Conservation (phyloP, 2,329 filamentous ascomycete genomes). For the Aspergillus quadricinctus region DNA sequence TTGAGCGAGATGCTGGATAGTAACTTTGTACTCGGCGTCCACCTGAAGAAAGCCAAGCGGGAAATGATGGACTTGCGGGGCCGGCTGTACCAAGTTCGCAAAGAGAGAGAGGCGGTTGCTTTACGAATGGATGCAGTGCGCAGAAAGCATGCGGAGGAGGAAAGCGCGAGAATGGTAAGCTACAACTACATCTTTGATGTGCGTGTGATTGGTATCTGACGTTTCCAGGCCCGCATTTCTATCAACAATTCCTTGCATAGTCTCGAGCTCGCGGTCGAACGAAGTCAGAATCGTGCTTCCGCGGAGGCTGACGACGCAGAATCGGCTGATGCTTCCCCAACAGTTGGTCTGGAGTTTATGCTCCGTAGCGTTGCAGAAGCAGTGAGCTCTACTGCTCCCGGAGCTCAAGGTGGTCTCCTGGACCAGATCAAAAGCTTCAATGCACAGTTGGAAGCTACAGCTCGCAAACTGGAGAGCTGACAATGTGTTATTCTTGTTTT, state of each 20-base stretch:
- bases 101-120: slow-evolving; percentile 46
- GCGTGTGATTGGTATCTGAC: background rate
- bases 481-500: slow-evolving; percentile 4
- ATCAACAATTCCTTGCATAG: slow-evolving; percentile 42
- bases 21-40: slow-evolving; percentile 43
- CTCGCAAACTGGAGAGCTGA: slow-evolving; percentile 23
- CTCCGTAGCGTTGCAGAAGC: slow-evolving; percentile 39
- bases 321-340: slow-evolving; percentile 14
- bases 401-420: slow-evolving; percentile 38
- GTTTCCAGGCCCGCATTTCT: slow-evolving; percentile 30
- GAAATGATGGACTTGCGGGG: slow-evolving; percentile 44
- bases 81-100: slow-evolving; percentile 46
- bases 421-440: slow-evolving; percentile 41
- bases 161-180: slow-evolving; percentile 33
- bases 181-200: background rate
- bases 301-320: slow-evolving; percentile 15
- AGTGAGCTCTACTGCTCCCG: slow-evolving; percentile 37
- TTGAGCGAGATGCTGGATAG: slow-evolving; percentile 51
- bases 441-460: slow-evolving; percentile 37
- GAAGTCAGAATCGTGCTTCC: slow-evolving; percentile 24
- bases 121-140: slow-evolving; percentile 48
- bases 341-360: slow-evolving; percentile 39
- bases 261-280: slow-evolving; percentile 40
- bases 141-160: slow-evolving; percentile 37
- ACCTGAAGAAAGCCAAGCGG: slow-evolving; percentile 43